These are phyloP conservation scores for Yarrowia porcina DNA, from an alignment of 805 yeast species.

Conservation along the genomic window DNA sequence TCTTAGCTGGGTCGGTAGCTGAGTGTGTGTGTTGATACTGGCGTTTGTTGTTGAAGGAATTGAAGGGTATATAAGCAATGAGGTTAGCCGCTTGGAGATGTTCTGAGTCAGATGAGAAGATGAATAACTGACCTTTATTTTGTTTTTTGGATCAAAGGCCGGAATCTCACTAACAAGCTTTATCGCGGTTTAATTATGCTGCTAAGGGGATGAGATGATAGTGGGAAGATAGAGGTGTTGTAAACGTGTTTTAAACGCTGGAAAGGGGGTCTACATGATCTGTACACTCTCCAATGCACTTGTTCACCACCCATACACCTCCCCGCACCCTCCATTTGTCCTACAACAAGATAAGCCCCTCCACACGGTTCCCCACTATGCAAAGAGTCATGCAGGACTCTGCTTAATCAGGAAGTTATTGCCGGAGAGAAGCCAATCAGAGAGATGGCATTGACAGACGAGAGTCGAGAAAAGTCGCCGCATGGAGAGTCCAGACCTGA, in stretches of 20 bases:
- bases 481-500: neutral
- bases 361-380: neutral
- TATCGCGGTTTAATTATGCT: neutral
- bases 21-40: too few relatives aligned
- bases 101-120: neutral
- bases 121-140: neutral
- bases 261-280: too few relatives aligned
- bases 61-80: neutral
- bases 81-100: slow-evolving; percentile 9
- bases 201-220: neutral
- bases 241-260: too few relatives aligned
- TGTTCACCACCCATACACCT: too few relatives aligned
- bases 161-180: neutral
- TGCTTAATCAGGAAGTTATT: slow-evolving; percentile 9
- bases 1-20: too few relatives aligned
- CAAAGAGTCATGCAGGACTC: slow-evolving; percentile 3
- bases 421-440: neutral
- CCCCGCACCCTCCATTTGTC: neutral
- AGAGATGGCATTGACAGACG: neutral
- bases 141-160: neutral
- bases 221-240: too few relatives aligned
- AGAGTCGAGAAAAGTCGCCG: neutral
- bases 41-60: neutral
- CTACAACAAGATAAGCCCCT: neutral
- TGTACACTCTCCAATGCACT: too few relatives aligned